Base-by-base conservation (phyloP, 75 land plant species). In the Pinus taeda region DNA sequence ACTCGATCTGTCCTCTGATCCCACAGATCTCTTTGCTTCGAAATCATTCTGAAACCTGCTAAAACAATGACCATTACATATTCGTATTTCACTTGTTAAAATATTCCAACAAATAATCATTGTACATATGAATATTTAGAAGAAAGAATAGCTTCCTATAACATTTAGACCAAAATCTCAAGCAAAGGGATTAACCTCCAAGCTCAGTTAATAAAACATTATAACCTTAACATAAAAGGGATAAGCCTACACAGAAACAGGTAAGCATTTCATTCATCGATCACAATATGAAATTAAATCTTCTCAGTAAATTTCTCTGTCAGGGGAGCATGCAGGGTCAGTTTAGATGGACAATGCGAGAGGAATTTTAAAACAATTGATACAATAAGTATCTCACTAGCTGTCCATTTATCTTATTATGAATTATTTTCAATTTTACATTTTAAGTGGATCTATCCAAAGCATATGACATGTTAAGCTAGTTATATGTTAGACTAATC, bases 11-110 rank as follows among this genome's bases (percentile, higher is more conserved):
- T 76, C 74, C 36, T 73, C 82, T 75, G 85, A 59, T 29, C 83
- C 45, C 4, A 74, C 55, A 29, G 90, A 82, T 64, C 59, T 15
- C 75, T 59, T 78, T 0, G 81, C 76, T 57, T 82, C 84, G 57
- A 75, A 77, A 74, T 80, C 90, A 49, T 82, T 84, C 78, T 69
- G 9, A 69, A 88, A 76, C 79, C 90, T 88, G 75, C 29, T 15
- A 12, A 29, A 22, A 33, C 21, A 21, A 74, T 74, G 20, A 74
- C 36, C 30, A 56, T 74, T 57, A 2, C 26, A 69, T 39, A 69
- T 69, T 69, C 71, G 42, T 20, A 39, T 69, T 8, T 69, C 6
- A 42, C 6, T 7, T 42, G 3, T 15, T 36, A 69, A 64, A 30
- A 36, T 15, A 36, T 65, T 39, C 53, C 42, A 39, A 69, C 1